Percentiles rank a stretch among this genome's conserved stretches.
These are phyloP conservation scores for Talaromyces funiculosus DNA, from an alignment of 2,329 filamentous ascomycete genomes.

Conservation along the genomic window DNA sequence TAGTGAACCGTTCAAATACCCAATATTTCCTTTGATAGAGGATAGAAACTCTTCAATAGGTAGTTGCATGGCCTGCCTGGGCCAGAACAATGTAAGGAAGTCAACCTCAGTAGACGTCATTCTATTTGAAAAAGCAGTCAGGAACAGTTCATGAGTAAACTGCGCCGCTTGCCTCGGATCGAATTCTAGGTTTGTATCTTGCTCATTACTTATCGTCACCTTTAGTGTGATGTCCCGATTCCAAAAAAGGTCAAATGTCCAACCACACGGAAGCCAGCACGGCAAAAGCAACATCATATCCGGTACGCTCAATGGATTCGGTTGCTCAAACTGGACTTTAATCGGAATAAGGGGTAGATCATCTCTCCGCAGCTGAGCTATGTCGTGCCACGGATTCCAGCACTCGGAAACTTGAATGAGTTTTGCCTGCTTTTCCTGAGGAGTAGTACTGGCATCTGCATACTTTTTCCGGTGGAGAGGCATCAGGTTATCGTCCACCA, in stretches of 20 bases:
- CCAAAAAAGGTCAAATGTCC: slow-evolving; percentile 27
- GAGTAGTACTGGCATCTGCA: slow-evolving; percentile 33
- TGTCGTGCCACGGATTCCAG: slow-evolving; percentile 34
- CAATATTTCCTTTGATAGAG: slow-evolving; percentile 16
- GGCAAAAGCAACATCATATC: slow-evolving; percentile 25
- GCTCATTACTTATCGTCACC: slow-evolving; percentile 16
- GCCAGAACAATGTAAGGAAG: slow-evolving; percentile 21
- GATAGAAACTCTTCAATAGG: slow-evolving; percentile 18
- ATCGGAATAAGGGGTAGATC: slow-evolving; percentile 17
- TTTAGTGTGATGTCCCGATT: slow-evolving; percentile 20
- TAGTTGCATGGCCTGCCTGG: slow-evolving; percentile 5
- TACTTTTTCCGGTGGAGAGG: slow-evolving; percentile 47
- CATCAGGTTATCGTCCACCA: slow-evolving; percentile 73
- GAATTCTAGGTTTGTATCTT: not conserved
- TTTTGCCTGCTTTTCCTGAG: slow-evolving; percentile 21
- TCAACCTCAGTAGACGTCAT: slow-evolving; percentile 17
- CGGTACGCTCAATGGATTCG: slow-evolving; percentile 13
- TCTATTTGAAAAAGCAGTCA: slow-evolving; percentile 18
- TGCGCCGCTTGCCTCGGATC: slow-evolving; percentile 13
- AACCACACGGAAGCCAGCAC: slow-evolving; percentile 18
- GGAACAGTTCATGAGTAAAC: slow-evolving; percentile 19
- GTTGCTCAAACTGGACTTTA: slow-evolving; percentile 17
- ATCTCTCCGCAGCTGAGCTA: slow-evolving; percentile 28
- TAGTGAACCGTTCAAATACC: not conserved
- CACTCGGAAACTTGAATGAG: slow-evolving; percentile 26